Conservation (phyloP, 306 rosid genomes). For the Quercus berberidifolia region DNA sequence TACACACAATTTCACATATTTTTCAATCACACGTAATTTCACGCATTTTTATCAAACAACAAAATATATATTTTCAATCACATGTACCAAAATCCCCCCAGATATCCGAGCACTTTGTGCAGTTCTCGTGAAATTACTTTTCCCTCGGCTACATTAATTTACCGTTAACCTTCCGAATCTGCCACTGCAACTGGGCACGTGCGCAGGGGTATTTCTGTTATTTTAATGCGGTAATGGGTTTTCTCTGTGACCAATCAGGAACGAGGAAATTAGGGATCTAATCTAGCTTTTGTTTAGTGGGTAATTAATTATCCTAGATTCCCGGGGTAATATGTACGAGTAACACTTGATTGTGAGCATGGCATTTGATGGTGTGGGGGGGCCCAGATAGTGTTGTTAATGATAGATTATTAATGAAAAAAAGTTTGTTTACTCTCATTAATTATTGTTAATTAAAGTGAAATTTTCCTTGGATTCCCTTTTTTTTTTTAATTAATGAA, state of each 20-base stretch:
- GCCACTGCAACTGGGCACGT: not conserved
- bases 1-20: fast-evolving
- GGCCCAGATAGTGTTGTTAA: slow-evolving; percentile 14
- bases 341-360: slow-evolving; percentile 17
- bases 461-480: slow-evolving; percentile 23
- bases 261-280: not conserved
- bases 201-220: no score
- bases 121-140: not conserved
- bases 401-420: not conserved
- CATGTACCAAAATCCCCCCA: no score
- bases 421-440: not conserved
- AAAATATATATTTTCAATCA: no score
- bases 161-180: not conserved
- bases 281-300: not conserved
- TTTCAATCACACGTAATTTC: no score
- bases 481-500: no score
- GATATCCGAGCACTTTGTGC: not conserved
- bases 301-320: slow-evolving; percentile 24
- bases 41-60: no score
- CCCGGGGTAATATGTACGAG: slow-evolving; percentile 18
- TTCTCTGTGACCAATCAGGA: slow-evolving; percentile 4
- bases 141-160: not conserved
- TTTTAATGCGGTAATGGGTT: not conserved
- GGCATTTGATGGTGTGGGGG: slow-evolving; percentile 34
- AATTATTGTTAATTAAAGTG: not conserved